Base-by-base conservation (phyloP, 2,329 filamentous ascomycete species). In the Xylariales sp. region DNA sequence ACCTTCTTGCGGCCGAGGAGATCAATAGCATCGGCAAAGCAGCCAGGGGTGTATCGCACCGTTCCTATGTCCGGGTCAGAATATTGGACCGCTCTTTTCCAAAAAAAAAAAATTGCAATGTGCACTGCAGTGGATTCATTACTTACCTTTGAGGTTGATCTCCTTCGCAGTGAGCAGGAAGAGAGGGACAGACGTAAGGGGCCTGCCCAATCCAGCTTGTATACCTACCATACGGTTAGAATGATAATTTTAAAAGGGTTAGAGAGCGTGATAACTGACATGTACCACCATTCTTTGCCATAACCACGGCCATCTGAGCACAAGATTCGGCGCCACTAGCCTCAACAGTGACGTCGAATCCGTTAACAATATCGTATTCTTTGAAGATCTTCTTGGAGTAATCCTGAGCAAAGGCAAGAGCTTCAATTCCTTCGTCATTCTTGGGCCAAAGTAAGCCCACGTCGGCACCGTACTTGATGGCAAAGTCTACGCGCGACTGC, bases 21-120 rank as follows among this genome's bases (percentile, higher is more conserved):
- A 17, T 37, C 34, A 14, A 29, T 37, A 6, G 25, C 24, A 14
- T 37, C 34, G 11, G 34, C 34, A 17, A 37, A 37, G n/a, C 34
- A 37, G 6, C 33, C 33, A 4, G 34, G 34, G 3, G 34, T 37
- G n/a, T 28, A 37, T 16, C 34, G 12, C 7, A 28, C 34, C 15
- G 25, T 37, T 13, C 20, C 21, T 35, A 13, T 4, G 8, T 13
- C 12, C 8, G 8, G 6, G 21, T 24, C 12, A 35, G 21, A 14
- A 14, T 2, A 18, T 35, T 7, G 21, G 17, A 5, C 2, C 8
- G 13, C 8, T n/a, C 23, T 8, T 7, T 7, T 5, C 8, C 13
- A 13, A 14, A 21, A 21, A 20, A 14, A 21, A n/a, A n/a, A n/a
- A n/a, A n/a, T n/a, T n/a, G n/a, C n/a, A n/a, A n/a, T n/a, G n/a